Conservation (phyloP, 2,329 filamentous ascomycete species). For the Claviceps arundinis region DNA sequence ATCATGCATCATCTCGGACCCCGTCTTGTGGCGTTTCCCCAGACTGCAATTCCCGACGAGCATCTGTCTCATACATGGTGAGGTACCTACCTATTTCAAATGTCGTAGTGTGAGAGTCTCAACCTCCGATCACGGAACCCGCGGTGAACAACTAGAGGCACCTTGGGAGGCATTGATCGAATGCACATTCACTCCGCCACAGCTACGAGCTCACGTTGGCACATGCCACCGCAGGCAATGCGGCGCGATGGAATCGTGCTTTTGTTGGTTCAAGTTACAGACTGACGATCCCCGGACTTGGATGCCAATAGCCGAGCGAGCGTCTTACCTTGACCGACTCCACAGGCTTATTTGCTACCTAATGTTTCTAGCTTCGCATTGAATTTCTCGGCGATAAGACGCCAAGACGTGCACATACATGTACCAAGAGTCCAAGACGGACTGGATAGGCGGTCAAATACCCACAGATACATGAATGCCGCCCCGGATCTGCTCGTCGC, state of each 20-base stretch:
- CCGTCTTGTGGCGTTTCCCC: not conserved
- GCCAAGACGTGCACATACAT: not conserved
- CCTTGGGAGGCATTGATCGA: no score
- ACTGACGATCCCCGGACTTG: not conserved
- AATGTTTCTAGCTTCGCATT: not conserved
- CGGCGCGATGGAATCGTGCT: not conserved
- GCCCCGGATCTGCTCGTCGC: not conserved
- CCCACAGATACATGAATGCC: not conserved
- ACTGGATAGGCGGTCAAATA: not conserved
- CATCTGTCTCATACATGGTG: not conserved
- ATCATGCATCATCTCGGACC: conserved; percentile 1
- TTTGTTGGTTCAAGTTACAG: not conserved
- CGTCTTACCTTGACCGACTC: no score
- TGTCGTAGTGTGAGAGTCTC: no score
- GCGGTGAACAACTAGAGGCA: not conserved
- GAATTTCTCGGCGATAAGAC: not conserved
- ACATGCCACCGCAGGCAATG: not conserved
- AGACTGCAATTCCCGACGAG: not conserved
- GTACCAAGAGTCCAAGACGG: not conserved
- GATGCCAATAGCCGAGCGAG: not conserved
- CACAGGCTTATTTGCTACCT: no score
- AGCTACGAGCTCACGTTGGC: not conserved
- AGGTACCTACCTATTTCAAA: no score
- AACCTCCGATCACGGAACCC: not conserved
- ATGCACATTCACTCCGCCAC: not conserved